Base-by-base conservation (phyloP, 495 filamentous ascomycete species). In the Darksidea phi region DNA sequence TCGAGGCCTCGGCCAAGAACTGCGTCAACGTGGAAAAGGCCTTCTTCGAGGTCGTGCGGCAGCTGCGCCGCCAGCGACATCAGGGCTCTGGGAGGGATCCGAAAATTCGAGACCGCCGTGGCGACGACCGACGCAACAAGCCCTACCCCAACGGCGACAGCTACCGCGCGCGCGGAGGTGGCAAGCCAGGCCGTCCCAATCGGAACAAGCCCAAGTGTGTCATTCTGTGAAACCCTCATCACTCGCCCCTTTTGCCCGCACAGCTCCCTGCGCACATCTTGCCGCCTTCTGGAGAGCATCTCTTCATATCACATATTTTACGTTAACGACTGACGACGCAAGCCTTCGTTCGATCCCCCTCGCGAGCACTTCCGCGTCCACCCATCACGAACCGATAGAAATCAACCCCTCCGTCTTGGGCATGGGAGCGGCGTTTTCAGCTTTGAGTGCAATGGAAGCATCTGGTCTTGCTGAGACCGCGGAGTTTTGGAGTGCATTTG, bases 11-110 rank as follows among this genome's bases (percentile, higher is more conserved):
- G 13, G 94, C 94, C n/a, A 97, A 97, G 78, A 96, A 96, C 70
- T 97, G 94, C 79, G 90, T 97, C 78, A 97, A 98, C 70, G 94
- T 98, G 24, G 94, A 98, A 71, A 96, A 93, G 78, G 95, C 94
- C 1, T 98, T 98, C 72, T 97, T 96, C 75, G 94, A 98, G 67
- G 95, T 98, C 12, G 94, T 98, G 21, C 82, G 95, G 57, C 88
- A 91, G 69, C 47, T 63, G 34, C 26, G 60, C 25, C 60, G 60
- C 26, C 60, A 63, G 37, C 43, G 59, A 48, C 42, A 63, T 32
- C 42, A 48, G 18, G 42, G 51, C 36, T 15, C 23, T 11, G 48
- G 60, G 43, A 42, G 47, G 8, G 24, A 11, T 17, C 36, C 50
- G 15, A 63, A 45, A 25, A 8, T 7, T 1, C 26, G 1, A 25